Base-by-base conservation (phyloP, 2,329 filamentous ascomycete species). In the Ilyonectria robusta region DNA sequence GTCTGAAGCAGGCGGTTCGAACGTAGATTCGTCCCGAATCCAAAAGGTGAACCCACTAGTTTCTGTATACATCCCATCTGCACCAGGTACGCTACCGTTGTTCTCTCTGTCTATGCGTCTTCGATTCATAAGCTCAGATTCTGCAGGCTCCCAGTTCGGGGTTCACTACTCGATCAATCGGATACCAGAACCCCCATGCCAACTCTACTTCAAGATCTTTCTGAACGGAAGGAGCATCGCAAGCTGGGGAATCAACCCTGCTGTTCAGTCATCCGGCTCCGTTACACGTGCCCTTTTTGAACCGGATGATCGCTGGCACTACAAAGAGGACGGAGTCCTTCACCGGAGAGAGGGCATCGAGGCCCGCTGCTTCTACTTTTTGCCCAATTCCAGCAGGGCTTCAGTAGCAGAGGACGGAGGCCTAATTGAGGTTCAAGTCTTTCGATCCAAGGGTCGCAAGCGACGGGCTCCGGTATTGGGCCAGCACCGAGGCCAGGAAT, bases 31-130 rank as follows among this genome's bases (percentile, higher is more conserved):
- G 13, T 58, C 55, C 10, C 59, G 55, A 47, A 71, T 77, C 44
- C 77, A 76, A 59, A 83, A 80, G 68, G 64, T 70, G 23, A 79
- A 82, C 15, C 82, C 87, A 2, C 81, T 76, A 4, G 78, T 85
- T 23, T 87, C 88, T 1, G 87, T 89, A 37, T 90, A 90, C 70
- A 82, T 90, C 13, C 86, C 88, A 2, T 88, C 87, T 0, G 73
- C 82, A 4, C 82, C 87, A 75, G 87, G 87, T 88, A 75, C 63
- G 77, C 69, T 8, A 50, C 17, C 26, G 40, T 6, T 17, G 21
- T 31, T 17, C 7, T 15, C 55, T 11, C 21, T 5, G n/a, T 50
- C 13, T 19, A 44, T 10, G n/a, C 23, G 51, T 47, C 23, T 57
- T 37, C 7, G 6, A 37, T 26, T 17, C 35, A n/a, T 5, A n/a